Conservation (phyloP, 202 grass and related monocot species). For the Carex sylvatica region DNA sequence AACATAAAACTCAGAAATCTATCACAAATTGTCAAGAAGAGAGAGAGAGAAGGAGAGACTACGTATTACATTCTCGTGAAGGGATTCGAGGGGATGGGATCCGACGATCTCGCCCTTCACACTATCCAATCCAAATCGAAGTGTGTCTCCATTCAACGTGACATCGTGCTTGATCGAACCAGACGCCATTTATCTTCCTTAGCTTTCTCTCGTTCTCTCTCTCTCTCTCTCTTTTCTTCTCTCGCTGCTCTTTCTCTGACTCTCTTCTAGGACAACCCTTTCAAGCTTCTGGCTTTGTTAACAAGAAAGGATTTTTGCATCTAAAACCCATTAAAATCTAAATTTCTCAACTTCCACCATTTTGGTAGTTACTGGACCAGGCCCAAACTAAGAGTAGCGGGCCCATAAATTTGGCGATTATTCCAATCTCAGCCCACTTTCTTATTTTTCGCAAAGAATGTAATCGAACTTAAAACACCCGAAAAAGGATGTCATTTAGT, state of each 20-base stretch:
- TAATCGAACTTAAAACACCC: too few relatives aligned
- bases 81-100: constrained; percentile 51
- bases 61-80: constrained; percentile 42
- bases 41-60: background rate
- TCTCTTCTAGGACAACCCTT: background rate
- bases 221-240: background rate
- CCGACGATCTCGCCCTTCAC: constrained; percentile 55
- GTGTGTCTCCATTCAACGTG: constrained; percentile 40
- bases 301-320: constrained; percentile 31
- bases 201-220: background rate
- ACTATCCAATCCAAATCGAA: constrained; percentile 64
- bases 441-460: too few relatives aligned
- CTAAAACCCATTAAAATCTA: background rate
- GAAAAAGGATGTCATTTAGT: too few relatives aligned
- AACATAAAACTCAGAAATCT: background rate
- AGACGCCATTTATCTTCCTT: constrained; percentile 26
- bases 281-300: constrained; percentile 20
- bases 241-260: background rate
- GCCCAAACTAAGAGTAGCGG: background rate
- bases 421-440: background rate
- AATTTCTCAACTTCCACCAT: background rate
- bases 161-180: constrained; percentile 56
- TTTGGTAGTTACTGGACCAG: background rate
- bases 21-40: background rate
- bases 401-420: background rate